Evolutionary conservation across 202 grass and related monocot genomes (phyloP), one percentile per base, ranked within the genome.

Genomic region (Saccharum hybrid): DNA sequence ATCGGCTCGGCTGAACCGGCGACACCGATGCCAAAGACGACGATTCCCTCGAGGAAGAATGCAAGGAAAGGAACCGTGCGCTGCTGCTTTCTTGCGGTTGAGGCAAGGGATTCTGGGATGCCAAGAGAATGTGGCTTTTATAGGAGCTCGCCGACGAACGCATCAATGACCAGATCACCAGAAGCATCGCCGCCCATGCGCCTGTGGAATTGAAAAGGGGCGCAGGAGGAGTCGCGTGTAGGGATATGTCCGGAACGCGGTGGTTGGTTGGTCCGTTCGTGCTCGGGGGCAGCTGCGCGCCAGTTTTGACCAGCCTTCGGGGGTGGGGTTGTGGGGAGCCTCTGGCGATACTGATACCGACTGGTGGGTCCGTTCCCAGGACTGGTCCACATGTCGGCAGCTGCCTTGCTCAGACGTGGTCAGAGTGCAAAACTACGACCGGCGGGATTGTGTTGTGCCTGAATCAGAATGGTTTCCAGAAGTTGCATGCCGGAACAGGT

Each of bases 161-260:
- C 33, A 66, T 64, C 77, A 19, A 73, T 6, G 7, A n/a, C 45
- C 18, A 26, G 48, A 51, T 6, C 14, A 6, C 48, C 48, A 4
- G 72, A 63, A 68, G 61, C 60, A 59, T 66, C 61, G 60, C 63
- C 77, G 10, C 40, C 40, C 40, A 42, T n/a, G 74, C 75, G 42
- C 42, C 42, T 45, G 42, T 45, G 42, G 42, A 45, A 45, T 21
- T 38, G 10, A 12, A n/a, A 28, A 39, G 46, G 18, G 41, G 22
- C 5, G 14, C 3, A 1, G 21, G 51, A 61, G 59, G 3, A 10
- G 28, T 37, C 31, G 64, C 7, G 54, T 4, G 37, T 2, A 57
- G 13, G 77, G 77, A 75, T 9, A 28, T 86, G 62, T 86, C 84
- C 38, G 63, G 63, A 60, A 75, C 71, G 72, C 72, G 62, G 61